Evolutionary conservation across 73 alveolate genomes (phyloP), one percentile per base, ranked within the genome.

Genomic region (Paramecium primaurelia): DNA sequence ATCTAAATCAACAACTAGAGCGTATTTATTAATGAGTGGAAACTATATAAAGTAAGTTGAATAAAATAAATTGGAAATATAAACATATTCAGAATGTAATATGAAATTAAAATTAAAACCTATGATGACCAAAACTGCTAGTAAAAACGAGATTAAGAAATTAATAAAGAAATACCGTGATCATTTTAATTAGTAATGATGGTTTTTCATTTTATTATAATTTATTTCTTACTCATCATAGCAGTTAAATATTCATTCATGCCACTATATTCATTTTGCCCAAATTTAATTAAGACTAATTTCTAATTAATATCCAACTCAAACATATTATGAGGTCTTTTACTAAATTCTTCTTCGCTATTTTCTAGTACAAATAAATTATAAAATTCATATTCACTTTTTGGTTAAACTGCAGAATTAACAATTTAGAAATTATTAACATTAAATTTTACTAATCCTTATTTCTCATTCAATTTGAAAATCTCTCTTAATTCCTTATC

Each of bases 31-130:
- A 47, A 20, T 80, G 77, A 45, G 77, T 47, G 91, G 91, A 80
- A 80, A 80, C 14, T 44, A 42, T 44, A 36, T 80, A 12, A 42
- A 8, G 26, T 47, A 80, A 80, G 6, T 80, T 11, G 91, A 45
- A 20, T 77, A 80, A 2, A 80, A 80, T 47, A 80, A 80, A 80
- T 25, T 80, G 7, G 91, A 80, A 42, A 80, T 80, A 20, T 40
- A 34, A 45, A 45, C 77, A 45, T 80, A 80, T 25, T 42, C 91
- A 10, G 91, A 80, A 47, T 80, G 77, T 8, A 80, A 80, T 47
- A 80, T 80, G 91, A 80, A 80, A 80, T 44, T 80, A 14, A 80
- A 80, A 80, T 36, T 80, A 9, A 80, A 80, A 42, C 91, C 91
- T 1, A 28, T 80, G n/a, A 80, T 80, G 91, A 80, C 91, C 3